Base-by-base conservation (phyloP, 805 yeast species). In the Saccharomycopsis fibuligera region DNA sequence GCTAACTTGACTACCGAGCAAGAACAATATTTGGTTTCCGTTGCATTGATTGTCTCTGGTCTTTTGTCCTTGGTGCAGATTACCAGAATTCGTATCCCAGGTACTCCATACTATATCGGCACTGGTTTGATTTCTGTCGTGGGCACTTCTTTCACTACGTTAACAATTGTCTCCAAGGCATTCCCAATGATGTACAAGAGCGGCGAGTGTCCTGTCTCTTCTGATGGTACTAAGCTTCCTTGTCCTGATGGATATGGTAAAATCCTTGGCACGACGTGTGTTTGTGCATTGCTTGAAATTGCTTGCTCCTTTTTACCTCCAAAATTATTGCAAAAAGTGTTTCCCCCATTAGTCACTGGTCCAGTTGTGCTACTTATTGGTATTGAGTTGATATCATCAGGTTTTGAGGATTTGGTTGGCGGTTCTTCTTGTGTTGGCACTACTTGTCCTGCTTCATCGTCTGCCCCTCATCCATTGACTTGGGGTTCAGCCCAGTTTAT, bases 241-340 rank as follows among this genome's bases (percentile, higher is more conserved):
- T 90, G 97, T 68, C 95, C 95, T 4, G 86, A 83, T 51, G 97
- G 95, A 1, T 90, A 87, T 61, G 97, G 96, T 56, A 79, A 80
- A n/a, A 73, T 89, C 36, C 68, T 89, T 53, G 96, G 83, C 33
- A 84, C 96, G 6, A 83, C 89, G n/a, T 73, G 77, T 35, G 73
- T 78, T 19, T 86, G 96, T 67, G 86, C 88, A 2, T 69, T 90
- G 33, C 59, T 89, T 19, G 95, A 86, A 69, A 72, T 90, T 36
- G 57, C 73, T 6, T 62, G 86, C 45, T 83, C 95, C 0, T 89
- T 90, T 63, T 63, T 83, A 57, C 96, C 97, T 9, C 79, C 96
- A 3, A 73, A 70, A 33, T 56, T 74, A 12, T 72, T 89, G 56
- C 88, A 85, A 63, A 79, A 72, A 52, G 59, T 86, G 31, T 89